These are phyloP conservation scores for Leishmania major DNA, from an alignment of 208 protist genomes.

Conservation along the genomic window DNA sequence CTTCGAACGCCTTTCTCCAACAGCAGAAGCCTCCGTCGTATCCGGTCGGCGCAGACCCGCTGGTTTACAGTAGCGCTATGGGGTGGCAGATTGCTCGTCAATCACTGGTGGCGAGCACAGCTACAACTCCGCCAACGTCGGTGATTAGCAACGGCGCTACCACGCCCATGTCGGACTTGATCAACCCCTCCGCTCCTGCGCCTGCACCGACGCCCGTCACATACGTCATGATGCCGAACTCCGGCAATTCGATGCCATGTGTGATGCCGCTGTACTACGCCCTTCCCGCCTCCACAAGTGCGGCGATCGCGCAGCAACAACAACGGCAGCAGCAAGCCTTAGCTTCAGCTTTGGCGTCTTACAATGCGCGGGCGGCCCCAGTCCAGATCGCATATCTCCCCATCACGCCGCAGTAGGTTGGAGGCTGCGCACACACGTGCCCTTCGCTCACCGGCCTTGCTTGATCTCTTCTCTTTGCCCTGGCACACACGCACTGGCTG, in stretches of 20 bases:
- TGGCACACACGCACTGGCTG: neutral
- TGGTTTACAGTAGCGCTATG: slow-evolving; percentile 4
- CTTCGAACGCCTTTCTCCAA: slow-evolving; percentile 3
- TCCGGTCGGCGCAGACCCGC: slow-evolving; percentile 6
- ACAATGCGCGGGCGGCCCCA: neutral
- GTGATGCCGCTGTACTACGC: slow-evolving; percentile 28
- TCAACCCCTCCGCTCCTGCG: neutral
- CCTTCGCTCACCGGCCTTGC: neutral
- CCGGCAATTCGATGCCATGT: neutral
- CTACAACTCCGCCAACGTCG: neutral
- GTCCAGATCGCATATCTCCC: slow-evolving; percentile 8
- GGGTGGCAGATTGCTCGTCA: slow-evolving; percentile 9
- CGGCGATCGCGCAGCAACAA: slow-evolving; percentile 5
- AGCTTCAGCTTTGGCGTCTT: slow-evolving; percentile 1
- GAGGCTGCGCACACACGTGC: neutral
- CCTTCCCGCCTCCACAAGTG: slow-evolving; percentile 5
- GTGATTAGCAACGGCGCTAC: neutral
- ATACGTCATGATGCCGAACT: slow-evolving; percentile 19
- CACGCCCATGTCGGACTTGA: slow-evolving; percentile 5
- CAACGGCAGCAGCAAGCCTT: slow-evolving; percentile 11
- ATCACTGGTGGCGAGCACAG: neutral
- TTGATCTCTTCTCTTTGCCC: neutral
- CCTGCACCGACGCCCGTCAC: slow-evolving; percentile 5
- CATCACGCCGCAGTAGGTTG: neutral
- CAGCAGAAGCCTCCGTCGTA: slow-evolving; percentile 14